Evolutionary conservation across 345 rosid species (phyloP).

Genomic region (Sisymbrium altissimum): DNA sequence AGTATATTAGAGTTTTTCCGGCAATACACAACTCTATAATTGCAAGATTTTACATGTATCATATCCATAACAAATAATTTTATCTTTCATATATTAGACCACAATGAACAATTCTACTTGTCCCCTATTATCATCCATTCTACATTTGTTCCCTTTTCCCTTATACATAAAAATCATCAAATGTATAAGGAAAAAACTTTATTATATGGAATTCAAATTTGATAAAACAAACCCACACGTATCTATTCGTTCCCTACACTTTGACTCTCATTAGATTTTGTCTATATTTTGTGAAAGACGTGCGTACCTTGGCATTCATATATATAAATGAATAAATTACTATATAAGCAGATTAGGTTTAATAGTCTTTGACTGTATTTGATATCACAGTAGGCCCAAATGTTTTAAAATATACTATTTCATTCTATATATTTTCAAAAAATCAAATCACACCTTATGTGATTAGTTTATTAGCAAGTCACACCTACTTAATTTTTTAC

Average conservation of each 20-base stretch:
- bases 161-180: background rate
- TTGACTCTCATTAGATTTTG: background rate
- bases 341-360: background rate
- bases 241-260: background rate
- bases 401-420: too few relatives aligned
- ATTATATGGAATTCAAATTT: background rate
- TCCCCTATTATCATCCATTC: background rate
- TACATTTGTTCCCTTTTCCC: background rate
- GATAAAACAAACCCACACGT: slow-evolving; percentile 2
- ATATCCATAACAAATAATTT: too few relatives aligned
- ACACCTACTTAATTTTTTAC: background rate
- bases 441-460: too few relatives aligned
- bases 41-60: too few relatives aligned
- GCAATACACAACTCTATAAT: too few relatives aligned
- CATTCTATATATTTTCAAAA: too few relatives aligned
- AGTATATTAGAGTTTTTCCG: too few relatives aligned
- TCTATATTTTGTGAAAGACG: slow-evolving; percentile 14
- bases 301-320: slow-evolving; percentile 3
- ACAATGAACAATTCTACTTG: background rate
- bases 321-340: background rate
- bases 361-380: background rate
- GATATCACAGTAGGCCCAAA: background rate
- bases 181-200: background rate
- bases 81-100: background rate
- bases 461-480: background rate